These are phyloP conservation scores for Berkeleyomyces rouxiae DNA, from an alignment of 2,329 filamentous ascomycete species.

Conservation along the genomic window DNA sequence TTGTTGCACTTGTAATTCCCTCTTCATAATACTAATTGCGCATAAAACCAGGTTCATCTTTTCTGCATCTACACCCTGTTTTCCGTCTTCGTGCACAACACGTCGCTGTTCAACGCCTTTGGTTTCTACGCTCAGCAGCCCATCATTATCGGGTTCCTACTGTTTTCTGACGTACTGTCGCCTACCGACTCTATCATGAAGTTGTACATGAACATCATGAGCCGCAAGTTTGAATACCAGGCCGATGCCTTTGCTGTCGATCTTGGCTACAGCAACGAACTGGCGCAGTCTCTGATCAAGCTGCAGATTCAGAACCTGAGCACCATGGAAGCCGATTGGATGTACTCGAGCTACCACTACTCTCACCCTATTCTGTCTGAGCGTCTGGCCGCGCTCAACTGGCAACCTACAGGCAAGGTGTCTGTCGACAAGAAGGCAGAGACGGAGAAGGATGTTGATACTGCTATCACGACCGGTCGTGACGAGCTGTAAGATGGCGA, in stretches of 20 bases:
- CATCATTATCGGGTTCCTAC: slow-evolving; percentile 91
- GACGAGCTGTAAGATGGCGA: slow-evolving; percentile 44
- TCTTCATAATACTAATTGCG: slow-evolving; percentile 17
- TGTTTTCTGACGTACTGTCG: slow-evolving; percentile 91
- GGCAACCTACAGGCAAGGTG: slow-evolving; percentile 47
- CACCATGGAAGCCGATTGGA: slow-evolving; percentile 96
- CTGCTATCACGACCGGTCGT: slow-evolving; percentile 55
- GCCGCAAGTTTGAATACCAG: slow-evolving; percentile 88
- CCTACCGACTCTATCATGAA: slow-evolving; percentile 93
- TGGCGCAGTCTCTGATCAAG: slow-evolving; percentile 82
- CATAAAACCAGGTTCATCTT: slow-evolving; percentile 53
- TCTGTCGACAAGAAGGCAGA: slow-evolving; percentile 23
- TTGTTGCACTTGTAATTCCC: slow-evolving; percentile 43
- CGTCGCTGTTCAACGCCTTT: slow-evolving; percentile 76
- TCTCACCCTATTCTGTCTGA: slow-evolving; percentile 93
- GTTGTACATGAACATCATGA: slow-evolving; percentile 89
- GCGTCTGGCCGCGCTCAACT: slow-evolving; percentile 76
- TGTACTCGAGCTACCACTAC: slow-evolving; percentile 97
- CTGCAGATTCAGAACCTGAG: slow-evolving; percentile 96
- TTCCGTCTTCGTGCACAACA: slow-evolving; percentile 93
- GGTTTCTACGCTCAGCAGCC: slow-evolving; percentile 71
- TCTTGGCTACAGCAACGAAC: slow-evolving; percentile 68
- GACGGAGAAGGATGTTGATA: slow-evolving; percentile 19
- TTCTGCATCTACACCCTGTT: slow-evolving; percentile 96
- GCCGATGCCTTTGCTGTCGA: slow-evolving; percentile 78